A percentile compares a stretch with the other conserved stretches of the same genome.
Evolutionary conservation across 495 filamentous ascomycete genomes (phyloP).

Genomic region (Xylaria flabelliformis): DNA sequence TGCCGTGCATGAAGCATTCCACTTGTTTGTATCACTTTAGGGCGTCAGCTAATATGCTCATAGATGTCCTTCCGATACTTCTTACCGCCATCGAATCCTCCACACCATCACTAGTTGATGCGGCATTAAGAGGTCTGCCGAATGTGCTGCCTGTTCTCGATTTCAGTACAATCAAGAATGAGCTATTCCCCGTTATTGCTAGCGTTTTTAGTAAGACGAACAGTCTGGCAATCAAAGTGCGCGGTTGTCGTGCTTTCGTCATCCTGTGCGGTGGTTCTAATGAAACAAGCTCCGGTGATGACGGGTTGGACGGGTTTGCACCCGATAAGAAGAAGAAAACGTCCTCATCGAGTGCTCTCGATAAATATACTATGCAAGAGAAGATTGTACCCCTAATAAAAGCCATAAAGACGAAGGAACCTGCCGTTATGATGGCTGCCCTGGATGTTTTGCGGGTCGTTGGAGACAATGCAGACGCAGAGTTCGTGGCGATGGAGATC

Average conservation of each 20-base stretch:
- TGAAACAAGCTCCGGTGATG: constrained; percentile 55
- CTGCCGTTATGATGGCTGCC: constrained; percentile 95
- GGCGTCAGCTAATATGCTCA: not conserved
- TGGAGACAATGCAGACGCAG: constrained; percentile 79
- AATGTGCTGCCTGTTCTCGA: constrained; percentile 81
- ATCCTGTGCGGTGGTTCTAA: constrained; percentile 82
- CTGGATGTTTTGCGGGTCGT: constrained; percentile 83
- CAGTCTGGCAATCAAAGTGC: constrained; percentile 91
- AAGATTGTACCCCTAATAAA: constrained; percentile 91
- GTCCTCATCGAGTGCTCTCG: constrained; percentile 75
- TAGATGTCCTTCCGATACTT: constrained; percentile 86
- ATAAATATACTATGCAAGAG: constrained; percentile 97
- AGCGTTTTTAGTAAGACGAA: constrained; percentile 89
- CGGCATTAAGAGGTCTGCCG: constrained; percentile 74
- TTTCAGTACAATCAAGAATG: constrained; percentile 94
- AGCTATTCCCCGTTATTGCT: constrained; percentile 90
- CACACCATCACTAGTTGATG: constrained; percentile 87
- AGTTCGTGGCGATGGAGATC: constrained; percentile 93
- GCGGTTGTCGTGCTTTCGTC: constrained; percentile 86
- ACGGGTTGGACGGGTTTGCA: constrained; percentile 74
- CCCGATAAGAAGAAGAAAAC: constrained; percentile 59
- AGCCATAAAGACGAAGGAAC: constrained; percentile 96
- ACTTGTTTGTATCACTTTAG: constrained; percentile 29
- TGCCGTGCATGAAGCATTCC: not conserved
- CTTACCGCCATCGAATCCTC: constrained; percentile 82